Evolutionary conservation across 345 rosid genomes (phyloP).

Genomic region (Conringia planisiliqua): DNA sequence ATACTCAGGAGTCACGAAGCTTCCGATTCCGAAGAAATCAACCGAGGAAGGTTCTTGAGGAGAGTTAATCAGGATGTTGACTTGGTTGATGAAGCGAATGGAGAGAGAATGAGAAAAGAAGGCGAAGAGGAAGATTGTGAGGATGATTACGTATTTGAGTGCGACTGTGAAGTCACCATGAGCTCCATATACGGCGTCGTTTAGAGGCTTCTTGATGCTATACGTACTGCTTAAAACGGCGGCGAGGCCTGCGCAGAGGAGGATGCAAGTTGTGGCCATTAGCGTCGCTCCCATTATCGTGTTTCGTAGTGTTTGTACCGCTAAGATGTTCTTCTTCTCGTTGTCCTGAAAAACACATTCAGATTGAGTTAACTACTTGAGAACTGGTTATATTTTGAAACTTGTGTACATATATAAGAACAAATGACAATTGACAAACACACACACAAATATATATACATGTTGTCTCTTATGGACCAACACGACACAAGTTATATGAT

Average conservation of each 20-base stretch:
- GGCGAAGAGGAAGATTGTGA: conserved; percentile 70
- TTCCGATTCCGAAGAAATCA: conserved; percentile 21
- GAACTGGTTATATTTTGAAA: not conserved
- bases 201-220: conserved; percentile 76
- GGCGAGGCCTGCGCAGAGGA: conserved; percentile 74
- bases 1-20: conserved; percentile 49
- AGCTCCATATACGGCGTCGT: conserved; percentile 68
- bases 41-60: conserved; percentile 40
- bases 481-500: not conserved
- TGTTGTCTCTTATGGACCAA: too few relatives aligned
- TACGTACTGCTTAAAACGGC: conserved; percentile 94
- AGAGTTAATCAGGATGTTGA: conserved; percentile 68
- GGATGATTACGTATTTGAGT: conserved; percentile 70
- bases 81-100: conserved; percentile 81
- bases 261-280: conserved; percentile 94
- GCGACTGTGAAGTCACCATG: conserved; percentile 89
- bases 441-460: not conserved
- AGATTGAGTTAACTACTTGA: not conserved
- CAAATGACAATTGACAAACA: not conserved
- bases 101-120: conserved; percentile 84
- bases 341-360: conserved; percentile 61
- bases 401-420: not conserved
- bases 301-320: conserved; percentile 84
- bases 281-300: conserved; percentile 89
- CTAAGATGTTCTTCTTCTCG: conserved; percentile 89